Conservation (phyloP, 2,329 filamentous ascomycete species). For the Cladophialophora carrionii region DNA sequence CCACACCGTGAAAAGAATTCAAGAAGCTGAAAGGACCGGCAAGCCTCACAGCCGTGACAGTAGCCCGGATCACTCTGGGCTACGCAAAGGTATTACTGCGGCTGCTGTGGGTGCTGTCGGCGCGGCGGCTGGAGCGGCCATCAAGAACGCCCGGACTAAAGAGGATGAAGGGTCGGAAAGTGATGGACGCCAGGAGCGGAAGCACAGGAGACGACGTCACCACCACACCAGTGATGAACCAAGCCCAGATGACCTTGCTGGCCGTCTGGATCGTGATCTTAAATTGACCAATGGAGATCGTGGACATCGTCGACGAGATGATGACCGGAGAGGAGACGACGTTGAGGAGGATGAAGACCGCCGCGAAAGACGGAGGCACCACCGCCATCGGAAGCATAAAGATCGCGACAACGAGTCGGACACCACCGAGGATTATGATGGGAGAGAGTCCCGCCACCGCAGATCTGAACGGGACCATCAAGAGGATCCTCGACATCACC, state of each 20-base stretch:
- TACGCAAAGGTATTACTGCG: slow-evolving; percentile 33
- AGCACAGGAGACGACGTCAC: slow-evolving; percentile 30
- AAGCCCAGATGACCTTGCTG: slow-evolving; percentile 28
- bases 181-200: slow-evolving; percentile 34
- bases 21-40: slow-evolving; percentile 29
- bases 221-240: slow-evolving; percentile 27
- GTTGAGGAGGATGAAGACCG: slow-evolving; percentile 24
- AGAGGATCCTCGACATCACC: slow-evolving; percentile 25
- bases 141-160: slow-evolving; percentile 29
- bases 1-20: slow-evolving; percentile 23
- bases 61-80: slow-evolving; percentile 36
- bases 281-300: slow-evolving; percentile 27
- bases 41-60: slow-evolving; percentile 31
- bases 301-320: slow-evolving; percentile 26
- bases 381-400: slow-evolving; percentile 29
- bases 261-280: slow-evolving; percentile 29
- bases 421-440: slow-evolving; percentile 29
- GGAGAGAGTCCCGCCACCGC: slow-evolving; percentile 22
- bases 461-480: slow-evolving; percentile 20
- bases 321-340: slow-evolving; percentile 20
- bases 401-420: slow-evolving; percentile 31
- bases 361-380: slow-evolving; percentile 28
- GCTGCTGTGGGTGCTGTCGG: slow-evolving; percentile 35
- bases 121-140: slow-evolving; percentile 28
- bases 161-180: slow-evolving; percentile 34